Percentiles rank a stretch among this genome's conserved stretches.
These are phyloP conservation scores for Trypanosoma mega DNA, from an alignment of 208 protist genomes.

Conservation along the genomic window DNA sequence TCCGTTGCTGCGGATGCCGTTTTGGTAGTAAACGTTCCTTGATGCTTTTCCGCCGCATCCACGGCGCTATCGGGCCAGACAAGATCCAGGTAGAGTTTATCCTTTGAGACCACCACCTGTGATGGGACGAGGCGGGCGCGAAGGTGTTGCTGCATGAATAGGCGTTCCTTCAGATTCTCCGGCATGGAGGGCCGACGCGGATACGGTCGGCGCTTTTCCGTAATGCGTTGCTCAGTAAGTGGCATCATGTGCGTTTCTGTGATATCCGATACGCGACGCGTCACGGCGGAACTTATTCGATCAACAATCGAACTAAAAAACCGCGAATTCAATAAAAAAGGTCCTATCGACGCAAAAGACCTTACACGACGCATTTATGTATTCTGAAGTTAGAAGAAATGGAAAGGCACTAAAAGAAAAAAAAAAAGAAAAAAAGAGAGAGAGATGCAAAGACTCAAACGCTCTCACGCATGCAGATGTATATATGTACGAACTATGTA, in stretches of 20 bases:
- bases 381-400: too few relatives aligned
- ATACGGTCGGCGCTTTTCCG: conserved; percentile 56
- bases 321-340: not conserved
- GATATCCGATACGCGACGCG: not conserved
- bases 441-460: not conserved
- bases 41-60: not conserved
- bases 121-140: conserved; percentile 55
- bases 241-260: conserved; percentile 25
- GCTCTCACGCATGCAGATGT: not conserved
- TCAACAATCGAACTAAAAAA: conserved; percentile 15
- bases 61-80: conserved; percentile 54
- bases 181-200: conserved; percentile 29
- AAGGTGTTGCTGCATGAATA: conserved; percentile 46
- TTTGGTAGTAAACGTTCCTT: too few relatives aligned
- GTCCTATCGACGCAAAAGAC: too few relatives aligned
- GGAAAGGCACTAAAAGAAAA: too few relatives aligned
- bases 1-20: not conserved
- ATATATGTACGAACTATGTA: too few relatives aligned
- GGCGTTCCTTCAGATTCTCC: conserved; percentile 61
- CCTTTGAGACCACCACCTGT: conserved; percentile 50
- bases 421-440: not conserved
- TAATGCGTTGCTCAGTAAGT: conserved; percentile 55
- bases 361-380: too few relatives aligned
- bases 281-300: conserved; percentile 7
- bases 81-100: conserved; percentile 63